A percentile compares a stretch with the other conserved stretches of the same genome.
phyloP scores from a whole-genome alignment of 78 protist species.

The Dictyostelium firmibasis region DNA sequence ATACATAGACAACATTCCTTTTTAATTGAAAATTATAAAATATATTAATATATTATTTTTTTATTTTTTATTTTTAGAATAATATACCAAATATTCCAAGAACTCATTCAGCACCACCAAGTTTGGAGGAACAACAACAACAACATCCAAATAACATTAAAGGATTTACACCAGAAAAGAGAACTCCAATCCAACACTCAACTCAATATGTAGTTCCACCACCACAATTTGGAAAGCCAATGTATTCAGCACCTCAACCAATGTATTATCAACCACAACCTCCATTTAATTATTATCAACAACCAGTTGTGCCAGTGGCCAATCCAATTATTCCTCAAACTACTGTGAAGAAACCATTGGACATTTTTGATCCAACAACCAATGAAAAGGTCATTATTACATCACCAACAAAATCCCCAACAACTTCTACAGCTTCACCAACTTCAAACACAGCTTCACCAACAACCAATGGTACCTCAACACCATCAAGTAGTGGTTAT shows the following conservation, averaged over 20 bases:
- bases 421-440: not conserved
- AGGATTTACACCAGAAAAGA: conserved; percentile 16
- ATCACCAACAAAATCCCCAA: not conserved
- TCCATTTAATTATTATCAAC: not conserved
- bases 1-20: not conserved
- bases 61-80: not conserved
- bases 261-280: not conserved
- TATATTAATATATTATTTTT: too few species aligned
- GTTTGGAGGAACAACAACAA: not conserved
- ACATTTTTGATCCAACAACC: conserved; percentile 41
- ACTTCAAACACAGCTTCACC: not conserved
- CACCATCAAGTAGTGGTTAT: conserved; percentile 9
- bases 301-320: not conserved
- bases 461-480: not conserved
- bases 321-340: not conserved
- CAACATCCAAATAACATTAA: not conserved
- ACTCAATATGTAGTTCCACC: not conserved
- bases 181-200: not conserved
- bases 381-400: not conserved
- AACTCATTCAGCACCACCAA: conserved; percentile 59
- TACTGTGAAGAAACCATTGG: conserved; percentile 7
- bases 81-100: not conserved
- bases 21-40: not conserved
- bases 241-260: not conserved
- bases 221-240: not conserved